Evolutionary conservation across 73 alveolate genomes (phyloP).

Genomic region (Urostyla sp.): DNA sequence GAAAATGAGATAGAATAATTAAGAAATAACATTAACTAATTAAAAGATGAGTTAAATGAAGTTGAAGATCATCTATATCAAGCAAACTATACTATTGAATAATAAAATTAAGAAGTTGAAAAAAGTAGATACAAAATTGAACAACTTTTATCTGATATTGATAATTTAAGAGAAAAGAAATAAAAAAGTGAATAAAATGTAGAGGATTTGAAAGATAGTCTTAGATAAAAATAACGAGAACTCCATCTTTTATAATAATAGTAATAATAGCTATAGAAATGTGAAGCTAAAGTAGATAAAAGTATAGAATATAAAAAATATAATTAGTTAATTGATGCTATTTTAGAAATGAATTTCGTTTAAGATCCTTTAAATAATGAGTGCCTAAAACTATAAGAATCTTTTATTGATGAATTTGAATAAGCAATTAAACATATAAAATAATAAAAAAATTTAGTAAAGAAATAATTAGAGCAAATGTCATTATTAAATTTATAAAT

Average conservation of each 20-base stretch:
- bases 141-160: slow-evolving; percentile 4
- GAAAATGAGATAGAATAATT: too few species aligned
- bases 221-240: slow-evolving; percentile 35
- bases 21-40: too few species aligned
- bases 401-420: slow-evolving; percentile 35
- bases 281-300: slow-evolving; percentile 6
- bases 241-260: neutral
- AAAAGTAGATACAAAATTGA: too few species aligned
- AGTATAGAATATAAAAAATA: slow-evolving; percentile 23
- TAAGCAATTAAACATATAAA: slow-evolving; percentile 13
- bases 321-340: neutral
- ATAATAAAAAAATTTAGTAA: neutral
- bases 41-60: too few species aligned
- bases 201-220: slow-evolving; percentile 34
- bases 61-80: too few species aligned
- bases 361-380: slow-evolving; percentile 10
- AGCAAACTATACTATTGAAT: too few species aligned
- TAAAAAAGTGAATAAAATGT: slow-evolving; percentile 9
- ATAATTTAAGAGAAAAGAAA: slow-evolving; percentile 11
- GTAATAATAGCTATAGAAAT: neutral
- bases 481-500: neutral
- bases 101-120: neutral
- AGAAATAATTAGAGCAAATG: neutral
- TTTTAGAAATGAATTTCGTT: slow-evolving; percentile 12
- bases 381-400: slow-evolving; percentile 11